Conservation (phyloP, 306 rosid genomes). For the Heteromeles arbutifolia region DNA sequence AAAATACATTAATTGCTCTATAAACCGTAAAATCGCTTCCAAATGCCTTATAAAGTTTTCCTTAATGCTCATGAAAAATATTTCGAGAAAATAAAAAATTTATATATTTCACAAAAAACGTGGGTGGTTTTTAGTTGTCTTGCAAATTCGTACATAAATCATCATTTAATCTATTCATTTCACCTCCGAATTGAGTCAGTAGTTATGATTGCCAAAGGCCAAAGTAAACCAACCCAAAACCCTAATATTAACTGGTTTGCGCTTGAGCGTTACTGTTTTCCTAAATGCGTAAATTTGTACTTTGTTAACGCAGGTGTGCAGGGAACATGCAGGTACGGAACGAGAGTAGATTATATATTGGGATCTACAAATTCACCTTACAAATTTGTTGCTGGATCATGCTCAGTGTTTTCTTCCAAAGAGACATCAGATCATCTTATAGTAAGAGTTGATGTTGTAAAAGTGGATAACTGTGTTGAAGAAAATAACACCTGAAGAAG, state of each 20-base stretch:
- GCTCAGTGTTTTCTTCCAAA: slow-evolving; percentile 83
- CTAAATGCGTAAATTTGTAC: not conserved
- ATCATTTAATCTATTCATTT: no score
- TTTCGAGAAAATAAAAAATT: no score
- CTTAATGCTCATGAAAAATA: no score
- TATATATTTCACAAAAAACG: no score
- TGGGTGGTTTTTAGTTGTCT: no score
- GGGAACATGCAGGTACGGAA: slow-evolving; percentile 94
- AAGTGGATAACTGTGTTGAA: slow-evolving; percentile 19
- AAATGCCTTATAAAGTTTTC: no score
- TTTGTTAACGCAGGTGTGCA: slow-evolving; percentile 62
- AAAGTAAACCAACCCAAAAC: slow-evolving; percentile 42
- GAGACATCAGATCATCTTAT: slow-evolving; percentile 98
- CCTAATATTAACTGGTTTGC: not conserved
- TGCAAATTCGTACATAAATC: no score
- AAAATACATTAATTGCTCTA: no score
- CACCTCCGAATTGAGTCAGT: slow-evolving; percentile 36
- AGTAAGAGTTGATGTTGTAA: slow-evolving; percentile 70
- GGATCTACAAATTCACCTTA: slow-evolving; percentile 59
- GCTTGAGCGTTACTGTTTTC: not conserved
- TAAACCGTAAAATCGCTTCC: no score
- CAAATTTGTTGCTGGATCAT: slow-evolving; percentile 80
- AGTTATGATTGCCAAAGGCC: slow-evolving; percentile 97
- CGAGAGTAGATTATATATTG: slow-evolving; percentile 79
- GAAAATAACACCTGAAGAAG: slow-evolving; percentile 25